phyloP scores from a whole-genome alignment of 495 filamentous ascomycete species.

The Neurospora sublineolata region DNA sequence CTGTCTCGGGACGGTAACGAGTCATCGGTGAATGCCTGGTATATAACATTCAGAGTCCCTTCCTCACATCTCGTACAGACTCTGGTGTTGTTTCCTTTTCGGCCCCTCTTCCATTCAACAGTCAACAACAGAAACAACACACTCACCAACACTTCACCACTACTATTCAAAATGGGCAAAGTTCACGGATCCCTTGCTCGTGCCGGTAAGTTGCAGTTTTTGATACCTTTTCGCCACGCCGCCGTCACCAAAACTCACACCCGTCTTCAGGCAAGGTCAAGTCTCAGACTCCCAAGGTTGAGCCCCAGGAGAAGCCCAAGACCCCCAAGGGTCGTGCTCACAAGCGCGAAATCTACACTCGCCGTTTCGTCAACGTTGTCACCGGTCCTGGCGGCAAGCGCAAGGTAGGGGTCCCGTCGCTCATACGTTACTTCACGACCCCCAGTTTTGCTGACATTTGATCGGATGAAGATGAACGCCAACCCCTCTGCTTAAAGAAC shows the following conservation, averaged over 20 bases:
- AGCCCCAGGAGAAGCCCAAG: slow-evolving; percentile 66
- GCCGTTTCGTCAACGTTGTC: slow-evolving; percentile 85
- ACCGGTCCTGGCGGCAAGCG: slow-evolving; percentile 61
- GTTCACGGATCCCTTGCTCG: slow-evolving; percentile 89
- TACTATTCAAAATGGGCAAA: slow-evolving; percentile 67
- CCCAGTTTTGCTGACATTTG: neutral
- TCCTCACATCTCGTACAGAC: neutral
- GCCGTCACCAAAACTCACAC: neutral
- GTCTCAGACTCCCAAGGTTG: slow-evolving; percentile 80
- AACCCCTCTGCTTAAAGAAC: slow-evolving; percentile 42
- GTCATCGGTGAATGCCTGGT: neutral
- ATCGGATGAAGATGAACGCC: slow-evolving; percentile 43
- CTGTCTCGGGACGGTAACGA: neutral
- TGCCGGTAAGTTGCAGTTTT: slow-evolving; percentile 49
- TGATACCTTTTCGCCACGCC: neutral
- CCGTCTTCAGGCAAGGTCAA: slow-evolving; percentile 53
- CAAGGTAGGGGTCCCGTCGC: slow-evolving; percentile 43
- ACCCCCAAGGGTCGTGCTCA: slow-evolving; percentile 76
- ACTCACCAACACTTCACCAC: slow-evolving; percentile 1
- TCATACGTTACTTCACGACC: neutral
- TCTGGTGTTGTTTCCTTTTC: neutral
- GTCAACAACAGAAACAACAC: neutral
- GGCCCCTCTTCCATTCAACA: neutral
- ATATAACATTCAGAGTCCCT: neutral
- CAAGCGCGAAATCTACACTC: slow-evolving; percentile 79